A percentile compares a stretch with the other conserved stretches of the same genome.
Conservation (phyloP, 2,329 filamentous ascomycete genomes). For the Trichoderma polysporum region DNA sequence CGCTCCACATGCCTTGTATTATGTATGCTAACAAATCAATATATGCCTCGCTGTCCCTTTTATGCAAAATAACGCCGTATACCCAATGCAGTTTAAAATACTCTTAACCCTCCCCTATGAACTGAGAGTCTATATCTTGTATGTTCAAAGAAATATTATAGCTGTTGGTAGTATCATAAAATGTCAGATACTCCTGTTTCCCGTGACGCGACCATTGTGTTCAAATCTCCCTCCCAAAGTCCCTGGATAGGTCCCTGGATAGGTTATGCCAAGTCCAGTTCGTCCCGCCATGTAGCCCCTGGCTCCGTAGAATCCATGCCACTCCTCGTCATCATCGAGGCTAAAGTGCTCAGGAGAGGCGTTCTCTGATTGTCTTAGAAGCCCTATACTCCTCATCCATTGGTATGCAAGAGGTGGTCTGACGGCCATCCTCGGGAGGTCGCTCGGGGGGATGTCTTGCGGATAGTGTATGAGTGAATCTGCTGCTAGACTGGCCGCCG, state of each 20-base stretch:
- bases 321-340: conserved; percentile 43
- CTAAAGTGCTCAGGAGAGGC: conserved; percentile 25
- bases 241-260: not conserved
- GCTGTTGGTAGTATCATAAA: not conserved
- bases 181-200: not conserved
- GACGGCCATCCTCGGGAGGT: conserved; percentile 7
- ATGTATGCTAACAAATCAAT: not conserved
- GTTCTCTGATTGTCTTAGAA: conserved; percentile 4
- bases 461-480: conserved; percentile 3
- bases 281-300: conserved; percentile 38
- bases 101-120: not conserved
- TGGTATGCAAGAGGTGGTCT: conserved; percentile 31
- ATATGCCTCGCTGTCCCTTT: not conserved
- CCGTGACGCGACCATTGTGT: not conserved
- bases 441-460: not conserved
- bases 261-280: not conserved
- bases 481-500: conserved; percentile 15
- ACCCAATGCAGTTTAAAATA: not conserved
- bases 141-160: not conserved
- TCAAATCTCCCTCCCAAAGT: not conserved
- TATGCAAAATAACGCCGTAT: not conserved
- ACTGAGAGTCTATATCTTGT: not conserved
- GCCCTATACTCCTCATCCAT: conserved; percentile 30
- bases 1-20: not conserved
- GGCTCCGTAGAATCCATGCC: conserved; percentile 51